Evolutionary conservation across 2,329 filamentous ascomycete genomes (phyloP), one percentile per base, ranked within the genome.

Genomic region (Cercospora sp.): DNA sequence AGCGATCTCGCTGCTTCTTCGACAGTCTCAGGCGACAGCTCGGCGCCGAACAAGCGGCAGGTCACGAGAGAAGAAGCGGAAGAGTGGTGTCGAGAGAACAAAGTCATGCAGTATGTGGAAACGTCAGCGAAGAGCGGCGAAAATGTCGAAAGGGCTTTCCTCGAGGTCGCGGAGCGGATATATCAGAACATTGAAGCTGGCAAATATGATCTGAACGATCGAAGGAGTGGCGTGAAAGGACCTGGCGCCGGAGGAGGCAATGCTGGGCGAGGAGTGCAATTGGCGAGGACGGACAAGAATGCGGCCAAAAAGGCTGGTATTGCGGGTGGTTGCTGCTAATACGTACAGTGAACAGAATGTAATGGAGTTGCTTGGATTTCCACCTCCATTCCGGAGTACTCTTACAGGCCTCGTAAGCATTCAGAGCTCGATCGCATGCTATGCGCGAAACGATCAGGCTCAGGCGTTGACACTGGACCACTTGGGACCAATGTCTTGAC

Each of bases 181-280:
- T 97, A 96, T 78, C 89, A 94, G 79, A 98, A 98, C 76, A 97
- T 99, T 70, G 93, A 97, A 83, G 92, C 92, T 1, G 95, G 95
- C 10, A 92, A 89, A 78, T 98, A 98, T 79, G 94, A 99, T 81
- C 83, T 98, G 73, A 97, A 97, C 78, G 94, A 98, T 80, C 87
- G 94, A 76, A 87, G 94, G 77, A 94, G 91, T 69, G 95, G 95
- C 28, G 94, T 99, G 69, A 98, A 97, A 79, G 90, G 64, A 80
- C 89, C 72, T 80, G 86, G 71, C 78, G 88, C 74, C 79, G 84
- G 73, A 79, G 82, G 79, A 63, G 80, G 77, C 7, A 82, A 80
- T 69, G 76, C 75, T 13, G 81, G 77, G 2, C 78, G 79, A 64
- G 79, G 78, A 3, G 79, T 85, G 53, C 84, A 81, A 55, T 67